A percentile compares a stretch with the other conserved stretches of the same genome.
Evolutionary conservation across 2,329 filamentous ascomycete species (phyloP).

Genomic region (Ophidiomyces ophidiicola): DNA sequence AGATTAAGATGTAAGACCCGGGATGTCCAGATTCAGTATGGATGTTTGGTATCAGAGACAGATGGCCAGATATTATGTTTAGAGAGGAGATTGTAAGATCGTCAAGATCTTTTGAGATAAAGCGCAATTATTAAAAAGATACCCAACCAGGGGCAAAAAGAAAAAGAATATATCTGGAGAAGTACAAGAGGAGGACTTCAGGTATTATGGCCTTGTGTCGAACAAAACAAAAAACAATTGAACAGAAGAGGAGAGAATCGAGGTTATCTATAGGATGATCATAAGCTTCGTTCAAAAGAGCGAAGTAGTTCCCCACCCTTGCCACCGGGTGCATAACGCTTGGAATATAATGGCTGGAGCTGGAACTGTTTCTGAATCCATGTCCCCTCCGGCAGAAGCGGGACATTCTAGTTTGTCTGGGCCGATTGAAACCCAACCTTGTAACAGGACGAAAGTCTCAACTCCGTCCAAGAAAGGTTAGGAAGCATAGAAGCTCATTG

Average conservation of each 20-base stretch:
- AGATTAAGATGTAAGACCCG: not conserved
- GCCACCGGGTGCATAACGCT: slow-evolving; percentile 12
- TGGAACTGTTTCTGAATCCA: slow-evolving; percentile 16
- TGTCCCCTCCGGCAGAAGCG: slow-evolving; percentile 8
- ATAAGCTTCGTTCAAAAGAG: not conserved
- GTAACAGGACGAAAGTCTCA: slow-evolving; percentile 10
- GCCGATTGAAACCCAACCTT: slow-evolving; percentile 9
- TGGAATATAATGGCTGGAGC: slow-evolving; percentile 14
- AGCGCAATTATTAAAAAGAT: slow-evolving; percentile 22
- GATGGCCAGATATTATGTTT: slow-evolving; percentile 3
- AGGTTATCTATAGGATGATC: slow-evolving; percentile 8
- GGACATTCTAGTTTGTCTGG: slow-evolving; percentile 10
- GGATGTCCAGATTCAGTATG: too few species aligned
- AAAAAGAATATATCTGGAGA: slow-evolving; percentile 29
- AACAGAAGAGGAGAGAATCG: slow-evolving; percentile 7
- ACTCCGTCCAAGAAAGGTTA: slow-evolving; percentile 4
- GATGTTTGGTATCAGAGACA: too few species aligned
- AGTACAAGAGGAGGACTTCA: not conserved
- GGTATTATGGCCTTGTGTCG: slow-evolving; percentile 4
- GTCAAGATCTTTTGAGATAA: slow-evolving; percentile 17
- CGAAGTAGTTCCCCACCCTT: slow-evolving; percentile 12
- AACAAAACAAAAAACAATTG: slow-evolving; percentile 11
- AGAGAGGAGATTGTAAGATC: slow-evolving; percentile 11
- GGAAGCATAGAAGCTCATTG: not conserved
- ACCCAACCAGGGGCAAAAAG: slow-evolving; percentile 44